These are phyloP conservation scores for Senna siamea DNA, from an alignment of 306 rosid genomes.

Conservation along the genomic window DNA sequence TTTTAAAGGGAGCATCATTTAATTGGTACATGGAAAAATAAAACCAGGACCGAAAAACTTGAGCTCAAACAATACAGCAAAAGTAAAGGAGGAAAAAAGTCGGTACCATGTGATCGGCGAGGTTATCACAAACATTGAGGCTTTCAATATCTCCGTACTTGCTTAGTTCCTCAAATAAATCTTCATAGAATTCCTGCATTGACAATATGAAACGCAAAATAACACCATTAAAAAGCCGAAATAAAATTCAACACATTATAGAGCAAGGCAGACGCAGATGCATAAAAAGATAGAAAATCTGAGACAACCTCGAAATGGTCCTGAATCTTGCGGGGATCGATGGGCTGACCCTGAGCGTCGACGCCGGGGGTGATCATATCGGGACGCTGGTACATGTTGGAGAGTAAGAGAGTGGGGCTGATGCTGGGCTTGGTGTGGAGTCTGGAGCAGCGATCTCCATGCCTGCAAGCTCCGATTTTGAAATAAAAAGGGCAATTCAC, in stretches of 20 bases:
- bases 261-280: not conserved
- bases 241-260: not conserved
- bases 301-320: constrained; percentile 39
- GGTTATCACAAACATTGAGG: constrained; percentile 41
- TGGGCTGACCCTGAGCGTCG: constrained; percentile 34
- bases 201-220: not conserved
- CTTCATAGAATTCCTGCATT: constrained; percentile 37
- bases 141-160: constrained; percentile 39
- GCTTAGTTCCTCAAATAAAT: constrained; percentile 37
- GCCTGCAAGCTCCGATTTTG: constrained; percentile 43
- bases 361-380: constrained; percentile 43
- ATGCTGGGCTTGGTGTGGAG: constrained; percentile 40
- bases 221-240: not conserved
- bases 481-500: constrained; percentile 43
- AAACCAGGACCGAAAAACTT: not conserved
- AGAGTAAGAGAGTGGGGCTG: constrained; percentile 35
- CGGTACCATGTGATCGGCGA: constrained; percentile 40
- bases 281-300: no score
- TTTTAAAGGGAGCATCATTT: no score
- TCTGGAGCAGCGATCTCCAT: constrained; percentile 38
- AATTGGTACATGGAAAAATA: not conserved
- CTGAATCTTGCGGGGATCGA: constrained; percentile 39
- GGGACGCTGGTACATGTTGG: constrained; percentile 44
- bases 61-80: not conserved
- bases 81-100: not conserved